A percentile compares a stretch with the other conserved stretches of the same genome.
These are phyloP conservation scores for Aspergillus sp. DNA, from an alignment of 2,329 filamentous ascomycete genomes.

Conservation along the genomic window DNA sequence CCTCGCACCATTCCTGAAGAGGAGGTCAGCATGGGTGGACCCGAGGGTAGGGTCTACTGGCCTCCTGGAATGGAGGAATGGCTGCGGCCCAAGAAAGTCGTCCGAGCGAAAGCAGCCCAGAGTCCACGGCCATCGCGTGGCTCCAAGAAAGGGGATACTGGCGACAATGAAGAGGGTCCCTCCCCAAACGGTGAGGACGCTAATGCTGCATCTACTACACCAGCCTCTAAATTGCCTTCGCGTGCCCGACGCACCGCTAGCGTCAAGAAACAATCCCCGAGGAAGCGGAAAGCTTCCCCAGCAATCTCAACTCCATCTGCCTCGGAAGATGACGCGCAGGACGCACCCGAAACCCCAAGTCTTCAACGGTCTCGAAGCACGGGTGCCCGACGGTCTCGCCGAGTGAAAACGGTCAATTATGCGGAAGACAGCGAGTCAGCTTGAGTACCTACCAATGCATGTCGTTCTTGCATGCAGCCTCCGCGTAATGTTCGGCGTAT, in stretches of 20 bases:
- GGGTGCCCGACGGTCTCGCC: slow-evolving; percentile 26
- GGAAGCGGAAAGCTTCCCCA: slow-evolving; percentile 31
- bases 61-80: slow-evolving; percentile 86
- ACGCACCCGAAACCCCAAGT: slow-evolving; percentile 6
- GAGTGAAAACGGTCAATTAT: slow-evolving; percentile 34
- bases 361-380: slow-evolving; percentile 7
- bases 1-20: slow-evolving; percentile 56
- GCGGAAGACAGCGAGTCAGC: slow-evolving; percentile 29
- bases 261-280: slow-evolving; percentile 17
- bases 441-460: neutral
- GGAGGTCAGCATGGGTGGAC: slow-evolving; percentile 83
- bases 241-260: slow-evolving; percentile 9
- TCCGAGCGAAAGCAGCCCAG: slow-evolving; percentile 20
- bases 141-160: slow-evolving; percentile 15
- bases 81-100: slow-evolving; percentile 72
- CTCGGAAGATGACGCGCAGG: slow-evolving; percentile 20
- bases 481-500: neutral
- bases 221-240: slow-evolving; percentile 13
- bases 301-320: slow-evolving; percentile 24
- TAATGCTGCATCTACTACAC: slow-evolving; percentile 14
- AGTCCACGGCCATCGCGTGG: slow-evolving; percentile 19
- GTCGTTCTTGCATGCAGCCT: neutral
- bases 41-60: slow-evolving; percentile 82
- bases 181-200: slow-evolving; percentile 5
- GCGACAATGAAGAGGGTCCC: slow-evolving; percentile 1